These are phyloP conservation scores for Fusarium incarnatum DNA, from an alignment of 2,329 filamentous ascomycete genomes.

Conservation along the genomic window DNA sequence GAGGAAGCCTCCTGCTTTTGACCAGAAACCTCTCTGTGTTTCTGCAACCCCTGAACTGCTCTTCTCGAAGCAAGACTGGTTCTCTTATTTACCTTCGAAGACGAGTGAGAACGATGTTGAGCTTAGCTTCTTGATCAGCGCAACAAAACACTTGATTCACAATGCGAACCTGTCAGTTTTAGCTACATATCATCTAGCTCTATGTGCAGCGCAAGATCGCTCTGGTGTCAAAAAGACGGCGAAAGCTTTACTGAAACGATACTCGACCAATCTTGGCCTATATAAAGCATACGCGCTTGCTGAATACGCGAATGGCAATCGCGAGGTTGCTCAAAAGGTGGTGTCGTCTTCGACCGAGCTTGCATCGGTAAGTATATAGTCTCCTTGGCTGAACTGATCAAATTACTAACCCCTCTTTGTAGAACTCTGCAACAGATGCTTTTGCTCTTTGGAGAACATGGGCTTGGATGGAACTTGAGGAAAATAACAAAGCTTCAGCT, in stretches of 20 bases:
- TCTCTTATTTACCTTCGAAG: constrained; percentile 53
- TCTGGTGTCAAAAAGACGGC: constrained; percentile 73
- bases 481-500: constrained; percentile 51
- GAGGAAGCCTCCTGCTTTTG: constrained; percentile 48
- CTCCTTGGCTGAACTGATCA: neutral
- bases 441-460: constrained; percentile 69
- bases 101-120: constrained; percentile 45
- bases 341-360: constrained; percentile 71
- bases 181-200: constrained; percentile 76
- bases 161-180: constrained; percentile 54
- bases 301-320: constrained; percentile 70
- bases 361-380: constrained; percentile 45
- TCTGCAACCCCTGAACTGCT: constrained; percentile 62
- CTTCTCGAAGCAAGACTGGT: constrained; percentile 62
- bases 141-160: constrained; percentile 70
- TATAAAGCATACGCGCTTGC: constrained; percentile 85
- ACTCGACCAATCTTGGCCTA: constrained; percentile 71
- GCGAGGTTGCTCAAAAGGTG: constrained; percentile 70
- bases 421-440: constrained; percentile 41
- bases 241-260: constrained; percentile 77
- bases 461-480: constrained; percentile 73
- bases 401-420: constrained; percentile 9
- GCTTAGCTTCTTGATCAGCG: constrained; percentile 63
- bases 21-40: constrained; percentile 46
- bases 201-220: constrained; percentile 69